Conservation (phyloP, 805 yeast species). For the Kazachstania africana region DNA sequence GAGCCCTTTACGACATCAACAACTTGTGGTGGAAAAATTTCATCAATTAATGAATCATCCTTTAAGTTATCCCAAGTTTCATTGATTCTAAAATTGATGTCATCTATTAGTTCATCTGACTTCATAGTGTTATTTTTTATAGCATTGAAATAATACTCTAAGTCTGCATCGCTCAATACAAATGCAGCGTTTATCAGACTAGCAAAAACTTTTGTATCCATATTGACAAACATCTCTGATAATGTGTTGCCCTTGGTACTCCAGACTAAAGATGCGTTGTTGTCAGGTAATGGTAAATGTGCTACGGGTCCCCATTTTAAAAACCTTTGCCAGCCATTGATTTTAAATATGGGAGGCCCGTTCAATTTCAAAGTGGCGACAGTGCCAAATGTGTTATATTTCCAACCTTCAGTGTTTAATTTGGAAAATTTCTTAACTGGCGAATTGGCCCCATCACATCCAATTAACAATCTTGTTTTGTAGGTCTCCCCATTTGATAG, state of each 20-base stretch:
- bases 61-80: conserved; percentile 17
- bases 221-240: conserved; percentile 47
- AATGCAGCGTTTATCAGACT: conserved; percentile 76
- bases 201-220: conserved; percentile 52
- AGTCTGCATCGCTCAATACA: conserved; percentile 64
- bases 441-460: conserved; percentile 93
- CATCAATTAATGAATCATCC: conserved; percentile 38
- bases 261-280: conserved; percentile 91
- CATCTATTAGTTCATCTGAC: conserved; percentile 42
- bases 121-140: conserved; percentile 27
- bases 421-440: conserved; percentile 78
- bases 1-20: conserved; percentile 46
- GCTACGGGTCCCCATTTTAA: conserved; percentile 90
- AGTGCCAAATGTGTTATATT: conserved; percentile 77
- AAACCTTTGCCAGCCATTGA: conserved; percentile 88
- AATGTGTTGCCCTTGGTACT: conserved; percentile 70
- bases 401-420: conserved; percentile 87
- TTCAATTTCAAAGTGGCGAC: conserved; percentile 75
- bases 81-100: conserved; percentile 58
- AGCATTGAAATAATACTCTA: conserved; percentile 50
- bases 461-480: conserved; percentile 68
- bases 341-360: conserved; percentile 58
- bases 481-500: conserved; percentile 53
- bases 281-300: conserved; percentile 74
- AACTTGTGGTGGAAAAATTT: conserved; percentile 56